Evolutionary conservation across 106 monocot genomes (phyloP), one percentile per base, ranked within the genome.

Genomic region (Triglochin maritima): DNA sequence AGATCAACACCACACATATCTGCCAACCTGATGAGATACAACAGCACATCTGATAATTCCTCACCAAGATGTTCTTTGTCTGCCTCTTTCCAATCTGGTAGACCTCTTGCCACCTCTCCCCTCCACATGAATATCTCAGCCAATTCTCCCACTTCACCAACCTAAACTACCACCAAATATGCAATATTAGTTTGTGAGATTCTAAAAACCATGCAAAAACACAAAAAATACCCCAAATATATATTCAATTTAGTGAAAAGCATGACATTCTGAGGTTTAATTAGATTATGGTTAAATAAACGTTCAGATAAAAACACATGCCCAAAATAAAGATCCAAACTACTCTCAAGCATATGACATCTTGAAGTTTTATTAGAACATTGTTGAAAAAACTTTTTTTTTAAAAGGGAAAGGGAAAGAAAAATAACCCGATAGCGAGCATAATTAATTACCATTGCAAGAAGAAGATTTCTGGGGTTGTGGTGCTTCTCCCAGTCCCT

Each of bases 71-170:
- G 73, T 56, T 73, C 73, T 65, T 58, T 73, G 17, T 73, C 73
- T 5, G 73, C 56, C 17, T 56, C 65, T 6, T 65, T 7, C 73
- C 73, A 73, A 17, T 73, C 57, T 3, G 73, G 65, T 56, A 73
- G 56, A 4, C 73, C 73, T 14, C 45, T 56, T 0, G 57, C 47
- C 4, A 73, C 73, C 46, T 73, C 73, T 49, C 73, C 73, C 41
- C 57, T 65, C 73, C 73, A 73, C 57, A 57, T 64, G 65, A 73
- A 73, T 7, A 73, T 73, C 49, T 73, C 73, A 4, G 73, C 65
- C 5, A 73, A 55, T 65, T 73, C 73, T 8, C 73, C 73, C 44
- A 73, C 73, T 54, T 73, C 73, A 13, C 73, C 73, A 16, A 73
- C 56, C 73, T 73, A 50, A 9, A 66, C 2, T 44, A 52, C 5